Evolutionary conservation across 1,284 basidiomycete genomes (phyloP).

Genomic region (Sanguinoderma infundibulare): DNA sequence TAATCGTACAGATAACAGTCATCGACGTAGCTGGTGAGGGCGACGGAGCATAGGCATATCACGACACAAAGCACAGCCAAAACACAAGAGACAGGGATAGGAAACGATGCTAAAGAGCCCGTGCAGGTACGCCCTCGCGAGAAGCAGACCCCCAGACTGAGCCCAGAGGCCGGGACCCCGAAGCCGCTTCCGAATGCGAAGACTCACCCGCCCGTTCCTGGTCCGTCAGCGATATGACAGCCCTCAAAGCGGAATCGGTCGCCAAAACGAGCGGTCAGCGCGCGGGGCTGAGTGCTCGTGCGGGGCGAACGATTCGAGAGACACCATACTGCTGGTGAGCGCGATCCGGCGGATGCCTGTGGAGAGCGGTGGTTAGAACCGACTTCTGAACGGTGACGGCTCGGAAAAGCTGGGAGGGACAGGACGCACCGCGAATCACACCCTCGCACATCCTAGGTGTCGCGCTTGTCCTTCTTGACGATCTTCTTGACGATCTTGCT

Average conservation of each 20-base stretch:
- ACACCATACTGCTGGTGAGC: neutral
- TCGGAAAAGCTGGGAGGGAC: neutral
- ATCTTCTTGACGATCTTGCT: neutral
- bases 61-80: no score
- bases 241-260: neutral
- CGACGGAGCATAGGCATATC: no score
- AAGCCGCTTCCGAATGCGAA: neutral
- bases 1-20: no score
- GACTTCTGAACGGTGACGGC: no score
- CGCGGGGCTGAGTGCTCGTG: neutral
- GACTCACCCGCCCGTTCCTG: neutral
- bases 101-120: neutral
- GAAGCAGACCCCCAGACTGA: neutral
- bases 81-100: neutral
- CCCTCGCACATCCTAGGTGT: neutral
- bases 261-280: neutral
- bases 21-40: no score
- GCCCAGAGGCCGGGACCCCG: neutral
- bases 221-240: neutral
- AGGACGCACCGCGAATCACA: slow-evolving; percentile 14
- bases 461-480: neutral
- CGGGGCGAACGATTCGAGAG: slow-evolving; percentile 10
- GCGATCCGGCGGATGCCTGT: slow-evolving; percentile 4
- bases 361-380: neutral
- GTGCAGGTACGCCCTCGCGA: neutral